Base-by-base conservation (phyloP, 2,329 filamentous ascomycete genomes). In the Beauveria brongniartii region DNA sequence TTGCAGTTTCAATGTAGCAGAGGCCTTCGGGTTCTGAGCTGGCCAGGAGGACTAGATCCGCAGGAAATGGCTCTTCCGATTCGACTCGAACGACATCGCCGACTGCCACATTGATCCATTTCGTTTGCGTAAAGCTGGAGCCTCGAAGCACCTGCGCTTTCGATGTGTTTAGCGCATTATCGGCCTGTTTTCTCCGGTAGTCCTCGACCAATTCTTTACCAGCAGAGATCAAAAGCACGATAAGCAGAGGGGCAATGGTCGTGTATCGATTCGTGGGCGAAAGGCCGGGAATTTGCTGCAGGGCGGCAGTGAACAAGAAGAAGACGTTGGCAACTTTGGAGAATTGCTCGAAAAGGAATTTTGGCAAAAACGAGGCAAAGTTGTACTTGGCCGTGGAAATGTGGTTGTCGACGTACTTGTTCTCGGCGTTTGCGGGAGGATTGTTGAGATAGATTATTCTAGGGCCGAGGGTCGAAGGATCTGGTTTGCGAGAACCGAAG, bases 291-390 rank as follows among this genome's bases (percentile, higher is more conserved):
- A 99, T 96, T 74, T 99, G 94, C 78, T 99, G 94, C 51, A 99
- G 78, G 46, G 85, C 87, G 18, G 94, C 92, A 43, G 94, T 99
- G 75, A 99, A 97, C 72, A 99, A 84, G 89, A 99, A 99, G 80
- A 99, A 99, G 70, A 99, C 77, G 76, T 99, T 99, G 79, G 94
- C 94, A 75, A 97, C 96, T 80, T 97, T 99, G 64, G 92, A 97
- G 77, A 99, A 99, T 73, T 99, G 94, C 74, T 99, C 94, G 73
- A 93, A 92, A 61, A 99, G 80, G 76, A 99, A 99, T 75, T 99
- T 99, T 55, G 94, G 94, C 20, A 97, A 72, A 74, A 99, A 99
- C 22, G 92, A 96, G 59, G 90, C 81, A 70, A 91, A 69, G 73
- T 97, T 99, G 83, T 99, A 99, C 76, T 99, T 99, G 65, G 94